Evolutionary conservation across 176 grass and related monocot genomes (phyloP).

Genomic region (Areca catechu): DNA sequence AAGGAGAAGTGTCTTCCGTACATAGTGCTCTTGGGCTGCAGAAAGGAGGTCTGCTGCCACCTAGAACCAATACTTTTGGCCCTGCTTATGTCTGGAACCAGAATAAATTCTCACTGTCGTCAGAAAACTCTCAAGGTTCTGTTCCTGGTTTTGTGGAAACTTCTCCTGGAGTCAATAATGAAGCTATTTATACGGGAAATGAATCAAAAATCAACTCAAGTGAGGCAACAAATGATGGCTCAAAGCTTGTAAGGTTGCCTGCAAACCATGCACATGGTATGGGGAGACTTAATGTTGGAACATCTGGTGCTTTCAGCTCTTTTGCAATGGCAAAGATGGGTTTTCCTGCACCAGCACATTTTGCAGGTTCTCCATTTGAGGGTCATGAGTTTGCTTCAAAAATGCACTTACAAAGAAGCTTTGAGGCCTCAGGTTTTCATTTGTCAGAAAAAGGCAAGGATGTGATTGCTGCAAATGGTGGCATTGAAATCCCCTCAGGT

Average conservation of each 20-base stretch:
- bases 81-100: constrained; percentile 71
- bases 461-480: constrained; percentile 31
- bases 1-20: constrained; percentile 35
- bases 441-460: constrained; percentile 81
- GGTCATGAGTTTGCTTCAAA: constrained; percentile 27
- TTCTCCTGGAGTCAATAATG: constrained; percentile 40
- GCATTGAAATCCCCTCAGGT: constrained; percentile 44
- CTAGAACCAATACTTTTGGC: constrained; percentile 50
- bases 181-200: constrained; percentile 41
- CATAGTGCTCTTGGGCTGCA: constrained; percentile 52
- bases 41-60: constrained; percentile 43
- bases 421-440: constrained; percentile 45
- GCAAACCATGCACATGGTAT: constrained; percentile 24
- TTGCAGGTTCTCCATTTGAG: constrained; percentile 55
- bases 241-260: constrained; percentile 14
- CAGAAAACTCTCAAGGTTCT: constrained; percentile 61
- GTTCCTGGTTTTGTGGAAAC: constrained; percentile 39
- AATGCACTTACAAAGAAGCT: constrained; percentile 25
- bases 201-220: constrained; percentile 7
- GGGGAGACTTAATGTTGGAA: constrained; percentile 54
- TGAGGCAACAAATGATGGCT: constrained; percentile 11
- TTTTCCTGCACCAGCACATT: constrained; percentile 32
- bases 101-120: constrained; percentile 40
- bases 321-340: constrained; percentile 34
- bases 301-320: constrained; percentile 51